These are phyloP conservation scores for Diaporthe ampelina DNA, from an alignment of 2,329 filamentous ascomycete species.

Conservation along the genomic window DNA sequence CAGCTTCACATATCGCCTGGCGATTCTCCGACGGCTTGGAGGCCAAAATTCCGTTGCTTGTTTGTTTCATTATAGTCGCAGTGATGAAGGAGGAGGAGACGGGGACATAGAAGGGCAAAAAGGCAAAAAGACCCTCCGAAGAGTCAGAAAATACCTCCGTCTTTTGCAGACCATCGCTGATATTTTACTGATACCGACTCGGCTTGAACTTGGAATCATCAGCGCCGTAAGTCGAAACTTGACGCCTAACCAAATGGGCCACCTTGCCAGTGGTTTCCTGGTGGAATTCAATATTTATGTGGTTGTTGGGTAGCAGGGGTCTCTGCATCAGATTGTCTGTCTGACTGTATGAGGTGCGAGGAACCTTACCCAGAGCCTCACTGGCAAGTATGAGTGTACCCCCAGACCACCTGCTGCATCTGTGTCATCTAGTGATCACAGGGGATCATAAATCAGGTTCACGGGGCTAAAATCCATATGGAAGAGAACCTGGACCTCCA, in stretches of 20 bases:
- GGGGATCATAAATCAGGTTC: no score
- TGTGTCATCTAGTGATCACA: no score
- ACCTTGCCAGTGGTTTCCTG: neutral
- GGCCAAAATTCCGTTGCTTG: neutral
- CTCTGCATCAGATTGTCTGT: neutral
- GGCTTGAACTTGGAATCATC: slow-evolving; percentile 16
- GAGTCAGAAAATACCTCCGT: slow-evolving; percentile 30
- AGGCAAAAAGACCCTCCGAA: slow-evolving; percentile 25
- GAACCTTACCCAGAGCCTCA: neutral
- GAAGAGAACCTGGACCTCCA: neutral
- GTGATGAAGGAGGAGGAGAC: neutral
- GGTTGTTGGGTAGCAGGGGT: no score
- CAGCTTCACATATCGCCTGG: neutral
- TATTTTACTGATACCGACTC: slow-evolving; percentile 7
- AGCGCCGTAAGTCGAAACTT: neutral
- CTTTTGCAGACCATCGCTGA: slow-evolving; percentile 19
- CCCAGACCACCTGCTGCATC: neutral
- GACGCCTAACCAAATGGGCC: slow-evolving; percentile 14
- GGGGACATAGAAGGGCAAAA: no score
- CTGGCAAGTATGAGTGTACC: no score
- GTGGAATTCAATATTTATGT: neutral
- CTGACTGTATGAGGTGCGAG: neutral
- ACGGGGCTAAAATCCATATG: accelerated
- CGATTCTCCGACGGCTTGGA: neutral
- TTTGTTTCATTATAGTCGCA: neutral